Evolutionary conservation across 495 filamentous ascomycete genomes (phyloP).

Genomic region (Parmelia sp.): DNA sequence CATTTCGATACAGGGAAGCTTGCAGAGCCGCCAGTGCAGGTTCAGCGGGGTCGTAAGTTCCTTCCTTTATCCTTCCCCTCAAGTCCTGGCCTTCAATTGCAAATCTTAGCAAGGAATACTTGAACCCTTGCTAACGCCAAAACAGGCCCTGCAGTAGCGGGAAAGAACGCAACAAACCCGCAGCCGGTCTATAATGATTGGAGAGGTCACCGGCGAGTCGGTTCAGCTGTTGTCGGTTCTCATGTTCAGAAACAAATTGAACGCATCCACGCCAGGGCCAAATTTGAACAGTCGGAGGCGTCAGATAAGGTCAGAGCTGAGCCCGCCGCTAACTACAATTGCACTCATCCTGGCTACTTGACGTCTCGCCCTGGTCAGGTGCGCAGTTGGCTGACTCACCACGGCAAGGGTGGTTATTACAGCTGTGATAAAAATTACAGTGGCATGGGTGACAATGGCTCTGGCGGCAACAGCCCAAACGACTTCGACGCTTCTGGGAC

Average conservation of each 20-base stretch:
- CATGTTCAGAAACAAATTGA: slow-evolving; percentile 2
- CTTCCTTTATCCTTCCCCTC: background rate
- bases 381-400: no score
- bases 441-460: background rate
- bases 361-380: background rate
- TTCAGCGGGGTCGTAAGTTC: slow-evolving; percentile 22
- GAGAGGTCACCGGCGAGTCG: background rate
- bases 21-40: slow-evolving; percentile 20
- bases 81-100: no score
- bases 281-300: background rate
- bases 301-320: background rate
- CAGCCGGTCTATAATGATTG: slow-evolving; percentile 19
- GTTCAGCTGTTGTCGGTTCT: background rate
- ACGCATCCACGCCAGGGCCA: slow-evolving; percentile 1
- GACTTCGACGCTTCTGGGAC: no score
- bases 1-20: slow-evolving; percentile 21
- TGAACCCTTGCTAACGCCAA: background rate
- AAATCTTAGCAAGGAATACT: background rate
- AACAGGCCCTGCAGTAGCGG: slow-evolving; percentile 24
- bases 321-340: background rate
- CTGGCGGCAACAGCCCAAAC: background rate
- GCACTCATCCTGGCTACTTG: background rate
- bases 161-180: slow-evolving; percentile 20
- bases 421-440: background rate
- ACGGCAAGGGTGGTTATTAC: background rate